These are phyloP conservation scores for barrel medic (Medicago truncatula) DNA, from an alignment of 306 rosid species.

Conservation along the genomic window DNA sequence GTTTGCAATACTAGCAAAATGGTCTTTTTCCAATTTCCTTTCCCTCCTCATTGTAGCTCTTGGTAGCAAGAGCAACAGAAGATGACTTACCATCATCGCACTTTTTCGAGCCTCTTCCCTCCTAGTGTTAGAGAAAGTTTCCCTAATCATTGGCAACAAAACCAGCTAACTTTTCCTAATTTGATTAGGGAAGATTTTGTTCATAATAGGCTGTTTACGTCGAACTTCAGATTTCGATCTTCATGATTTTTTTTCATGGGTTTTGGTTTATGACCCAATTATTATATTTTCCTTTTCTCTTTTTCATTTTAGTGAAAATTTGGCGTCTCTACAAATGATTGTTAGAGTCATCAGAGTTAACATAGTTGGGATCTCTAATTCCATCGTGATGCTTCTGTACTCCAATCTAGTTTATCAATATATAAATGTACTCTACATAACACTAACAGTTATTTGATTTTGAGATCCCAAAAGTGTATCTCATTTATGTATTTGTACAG, in stretches of 20 bases:
- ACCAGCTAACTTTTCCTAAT: neutral
- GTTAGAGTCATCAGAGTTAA: neutral
- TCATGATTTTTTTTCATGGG: neutral
- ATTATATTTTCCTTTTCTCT: neutral
- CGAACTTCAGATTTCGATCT: neutral
- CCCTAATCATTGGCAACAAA: too few relatives aligned
- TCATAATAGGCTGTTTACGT: neutral
- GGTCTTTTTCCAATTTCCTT: too few relatives aligned
- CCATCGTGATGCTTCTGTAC: neutral
- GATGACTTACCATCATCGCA: too few relatives aligned
- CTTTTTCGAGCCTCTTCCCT: too few relatives aligned
- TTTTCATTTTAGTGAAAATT: too few relatives aligned
- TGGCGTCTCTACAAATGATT: neutral
- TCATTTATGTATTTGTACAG: conserved; percentile 2
- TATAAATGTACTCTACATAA: neutral
- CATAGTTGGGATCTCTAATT: neutral
- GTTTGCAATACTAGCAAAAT: too few relatives aligned
- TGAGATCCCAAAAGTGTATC: neutral
- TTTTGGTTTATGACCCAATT: neutral
- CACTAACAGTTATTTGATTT: neutral
- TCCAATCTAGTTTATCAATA: neutral
- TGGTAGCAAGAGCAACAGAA: too few relatives aligned
- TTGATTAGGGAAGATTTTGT: neutral
- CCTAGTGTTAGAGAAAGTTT: too few relatives aligned
- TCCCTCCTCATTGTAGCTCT: too few relatives aligned